These are phyloP conservation scores for Kitagawia praeruptora DNA, from an alignment of 129 eudicot genomes.

Conservation along the genomic window DNA sequence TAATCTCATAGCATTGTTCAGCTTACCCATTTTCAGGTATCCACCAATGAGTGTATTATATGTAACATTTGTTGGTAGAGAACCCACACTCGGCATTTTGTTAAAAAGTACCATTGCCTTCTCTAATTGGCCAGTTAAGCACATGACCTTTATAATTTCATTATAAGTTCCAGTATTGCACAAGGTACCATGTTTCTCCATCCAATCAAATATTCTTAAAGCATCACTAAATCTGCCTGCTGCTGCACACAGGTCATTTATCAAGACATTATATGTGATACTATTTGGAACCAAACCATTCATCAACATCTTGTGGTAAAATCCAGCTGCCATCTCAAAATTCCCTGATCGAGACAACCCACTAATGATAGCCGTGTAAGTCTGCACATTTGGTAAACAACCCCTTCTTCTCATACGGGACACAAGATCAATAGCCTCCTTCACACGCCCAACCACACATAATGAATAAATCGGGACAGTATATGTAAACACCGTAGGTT, in stretches of 20 bases:
- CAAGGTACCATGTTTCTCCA: conserved; percentile 44
- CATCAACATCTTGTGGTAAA: conserved; percentile 70
- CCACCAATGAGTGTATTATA: conserved; percentile 64
- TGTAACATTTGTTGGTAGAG: conserved; percentile 61
- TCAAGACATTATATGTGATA: conserved; percentile 60
- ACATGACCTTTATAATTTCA: conserved; percentile 55
- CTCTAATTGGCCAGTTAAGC: conserved; percentile 39
- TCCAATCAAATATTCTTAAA: conserved; percentile 56
- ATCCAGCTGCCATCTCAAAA: conserved; percentile 56
- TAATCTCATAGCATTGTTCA: conserved; percentile 58
- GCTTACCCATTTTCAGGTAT: conserved; percentile 26
- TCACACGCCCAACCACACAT: conserved; percentile 49
- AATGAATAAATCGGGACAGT: conserved; percentile 58
- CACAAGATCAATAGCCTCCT: conserved; percentile 56
- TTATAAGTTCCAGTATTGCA: conserved; percentile 58
- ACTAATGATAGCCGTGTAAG: conserved; percentile 72
- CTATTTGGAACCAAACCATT: conserved; percentile 62
- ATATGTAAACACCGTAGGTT: conserved; percentile 63
- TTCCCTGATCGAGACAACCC: conserved; percentile 51
- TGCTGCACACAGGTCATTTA: conserved; percentile 40
- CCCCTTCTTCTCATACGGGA: conserved; percentile 43
- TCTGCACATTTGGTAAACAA: conserved; percentile 57
- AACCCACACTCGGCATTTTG: conserved; percentile 61
- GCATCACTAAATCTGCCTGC: conserved; percentile 38
- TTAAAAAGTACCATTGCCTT: conserved; percentile 62